These are phyloP conservation scores for Hanseniaspora lachancei DNA, from an alignment of 805 yeast genomes.

Conservation along the genomic window DNA sequence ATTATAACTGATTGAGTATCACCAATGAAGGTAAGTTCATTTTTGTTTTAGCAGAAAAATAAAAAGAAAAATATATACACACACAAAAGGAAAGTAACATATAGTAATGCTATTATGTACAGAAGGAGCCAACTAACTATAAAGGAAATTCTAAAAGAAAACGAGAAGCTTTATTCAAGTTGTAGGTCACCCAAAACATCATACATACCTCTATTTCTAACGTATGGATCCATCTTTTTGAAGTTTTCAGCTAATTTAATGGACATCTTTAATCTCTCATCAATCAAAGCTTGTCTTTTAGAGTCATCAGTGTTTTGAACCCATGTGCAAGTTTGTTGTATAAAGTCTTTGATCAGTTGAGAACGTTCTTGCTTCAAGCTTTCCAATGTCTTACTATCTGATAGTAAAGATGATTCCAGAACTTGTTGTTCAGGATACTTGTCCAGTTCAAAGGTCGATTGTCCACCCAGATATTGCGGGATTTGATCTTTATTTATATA, in stretches of 20 bases:
- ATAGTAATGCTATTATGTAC: too few species aligned
- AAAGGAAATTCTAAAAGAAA: not conserved
- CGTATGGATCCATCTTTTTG: slow-evolving; percentile 60
- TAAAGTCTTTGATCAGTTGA: slow-evolving; percentile 39
- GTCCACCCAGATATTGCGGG: slow-evolving; percentile 67
- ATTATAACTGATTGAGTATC: too few species aligned
- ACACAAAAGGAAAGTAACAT: too few species aligned
- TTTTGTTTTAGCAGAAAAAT: too few species aligned
- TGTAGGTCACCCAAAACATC: slow-evolving; percentile 58
- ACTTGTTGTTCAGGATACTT: slow-evolving; percentile 43
- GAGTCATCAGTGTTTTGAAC: slow-evolving; percentile 45
- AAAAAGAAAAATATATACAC: too few species aligned
- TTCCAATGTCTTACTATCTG: slow-evolving; percentile 33
- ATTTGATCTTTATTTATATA: slow-evolving; percentile 47
- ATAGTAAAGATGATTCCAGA: slow-evolving; percentile 32
- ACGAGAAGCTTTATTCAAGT: slow-evolving; percentile 12
- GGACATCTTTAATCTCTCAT: slow-evolving; percentile 43
- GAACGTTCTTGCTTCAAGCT: slow-evolving; percentile 40
- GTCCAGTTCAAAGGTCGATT: slow-evolving; percentile 40
- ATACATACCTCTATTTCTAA: slow-evolving; percentile 64
- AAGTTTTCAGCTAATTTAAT: slow-evolving; percentile 48
- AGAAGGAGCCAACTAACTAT: not conserved
- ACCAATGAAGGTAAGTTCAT: too few species aligned
- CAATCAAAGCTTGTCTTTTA: slow-evolving; percentile 36
- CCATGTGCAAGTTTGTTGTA: slow-evolving; percentile 65